Percentiles rank a stretch among this genome's conserved stretches.
These are phyloP conservation scores for Maudiozyma humilis DNA, from an alignment of 1,139 yeast species.

Conservation along the genomic window DNA sequence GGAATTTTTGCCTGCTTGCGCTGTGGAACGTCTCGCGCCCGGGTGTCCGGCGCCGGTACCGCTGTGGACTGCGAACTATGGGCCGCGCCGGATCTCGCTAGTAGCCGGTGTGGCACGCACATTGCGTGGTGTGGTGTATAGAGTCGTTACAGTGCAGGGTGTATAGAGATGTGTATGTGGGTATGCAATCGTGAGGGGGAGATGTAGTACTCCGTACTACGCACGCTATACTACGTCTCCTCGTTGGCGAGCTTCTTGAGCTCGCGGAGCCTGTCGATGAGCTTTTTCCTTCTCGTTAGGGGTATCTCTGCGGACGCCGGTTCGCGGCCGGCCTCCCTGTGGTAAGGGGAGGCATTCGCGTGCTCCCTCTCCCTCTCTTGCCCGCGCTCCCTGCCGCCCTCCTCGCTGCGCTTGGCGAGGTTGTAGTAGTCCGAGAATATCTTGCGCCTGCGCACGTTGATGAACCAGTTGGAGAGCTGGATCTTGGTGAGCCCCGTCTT, in stretches of 20 bases:
- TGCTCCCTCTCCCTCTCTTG: neutral
- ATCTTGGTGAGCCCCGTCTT: conserved; percentile 85
- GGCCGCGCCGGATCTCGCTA: too few relatives aligned
- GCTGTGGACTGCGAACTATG: too few relatives aligned
- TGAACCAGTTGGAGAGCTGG: conserved; percentile 93
- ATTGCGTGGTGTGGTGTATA: too few relatives aligned
- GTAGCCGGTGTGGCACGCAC: too few relatives aligned
- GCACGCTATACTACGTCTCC: neutral
- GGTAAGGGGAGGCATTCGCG: neutral
- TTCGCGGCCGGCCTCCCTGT: neutral
- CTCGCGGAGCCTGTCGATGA: conserved; percentile 35
- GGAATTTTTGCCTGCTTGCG: too few relatives aligned
- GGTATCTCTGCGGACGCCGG: conserved; percentile 17
- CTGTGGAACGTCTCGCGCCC: too few relatives aligned
- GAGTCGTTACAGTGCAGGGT: too few relatives aligned
- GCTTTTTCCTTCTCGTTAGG: conserved; percentile 32
- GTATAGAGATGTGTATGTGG: too few relatives aligned
- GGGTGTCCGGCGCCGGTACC: too few relatives aligned
- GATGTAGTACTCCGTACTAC: too few relatives aligned
- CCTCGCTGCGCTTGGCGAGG: conserved; percentile 18
- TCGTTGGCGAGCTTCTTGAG: conserved; percentile 19
- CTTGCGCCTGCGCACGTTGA: conserved; percentile 86
- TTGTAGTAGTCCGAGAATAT: conserved; percentile 36
- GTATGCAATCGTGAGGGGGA: too few relatives aligned
- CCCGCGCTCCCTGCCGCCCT: conserved; percentile 14